These are phyloP conservation scores for Abrus pulchellus DNA, from an alignment of 306 rosid genomes.

Conservation along the genomic window DNA sequence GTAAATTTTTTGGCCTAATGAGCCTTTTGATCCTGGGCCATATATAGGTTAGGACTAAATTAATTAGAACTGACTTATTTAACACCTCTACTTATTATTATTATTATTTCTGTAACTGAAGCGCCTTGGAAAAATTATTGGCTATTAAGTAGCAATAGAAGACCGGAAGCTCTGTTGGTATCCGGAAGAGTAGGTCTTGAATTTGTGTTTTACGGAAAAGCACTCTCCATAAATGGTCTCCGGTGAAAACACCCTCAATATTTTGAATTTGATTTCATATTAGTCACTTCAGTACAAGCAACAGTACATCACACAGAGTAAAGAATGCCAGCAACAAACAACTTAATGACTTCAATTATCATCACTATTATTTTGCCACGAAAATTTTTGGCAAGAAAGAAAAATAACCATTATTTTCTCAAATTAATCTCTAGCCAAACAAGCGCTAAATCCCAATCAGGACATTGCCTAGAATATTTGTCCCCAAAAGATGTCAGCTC, in stretches of 20 bases:
- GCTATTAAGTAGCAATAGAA: not conserved
- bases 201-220: not conserved
- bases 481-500: conserved; percentile 15
- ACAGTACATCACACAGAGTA: not conserved
- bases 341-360: not conserved
- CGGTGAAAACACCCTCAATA: not conserved
- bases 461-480: conserved; percentile 4
- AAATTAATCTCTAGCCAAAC: not conserved
- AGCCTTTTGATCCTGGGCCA: too few species aligned
- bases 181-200: not conserved
- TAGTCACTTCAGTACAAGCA: not conserved
- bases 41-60: too few species aligned
- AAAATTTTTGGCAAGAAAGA: not conserved
- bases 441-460: not conserved
- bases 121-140: not conserved
- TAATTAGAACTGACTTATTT: too few species aligned
- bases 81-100: too few species aligned
- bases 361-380: not conserved
- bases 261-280: conserved; percentile 2
- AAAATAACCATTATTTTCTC: not conserved
- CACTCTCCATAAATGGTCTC: not conserved
- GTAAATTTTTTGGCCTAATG: too few species aligned
- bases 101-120: not conserved
- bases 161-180: not conserved
- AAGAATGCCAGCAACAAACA: not conserved